Evolutionary conservation across 495 filamentous ascomycete genomes (phyloP), one percentile per base, ranked within the genome.

Genomic region (Acidomyces sp.): DNA sequence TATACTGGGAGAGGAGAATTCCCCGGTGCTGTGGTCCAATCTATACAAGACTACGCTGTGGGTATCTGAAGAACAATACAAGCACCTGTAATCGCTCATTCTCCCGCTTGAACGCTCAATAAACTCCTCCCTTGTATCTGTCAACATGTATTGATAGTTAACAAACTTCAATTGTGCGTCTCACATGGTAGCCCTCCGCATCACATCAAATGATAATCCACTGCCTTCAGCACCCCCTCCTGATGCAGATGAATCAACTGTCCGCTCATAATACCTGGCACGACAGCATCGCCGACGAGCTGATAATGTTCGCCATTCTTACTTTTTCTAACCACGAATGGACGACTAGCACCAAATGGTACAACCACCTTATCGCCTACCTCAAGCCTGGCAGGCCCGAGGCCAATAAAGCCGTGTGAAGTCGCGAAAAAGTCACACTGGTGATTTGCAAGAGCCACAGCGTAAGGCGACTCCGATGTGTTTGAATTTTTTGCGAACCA

Each of bases 321-420:
- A 10, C 41, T 3, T 7, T 23, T 18, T n/a, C 41, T 3, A 3
- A 43, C 12, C 19, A 43, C 24, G 22, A 43, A 28, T 2, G 41
- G 41, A 10, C 41, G 7, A 21, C 41, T 43, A 12, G 41, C 31
- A n/a, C 41, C 41, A 28, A 43, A 43, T 11, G 41, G 41, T 17
- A 43, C 41, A 28, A 43, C 30, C 13, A 43, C 33, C 31, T 36
- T 24, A 23, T 43, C 41, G 11, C 41, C 41, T 21, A 37, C 31
- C 41, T 43, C 31, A 18, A 43, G 30, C 2, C 21, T 43, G 10
- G 31, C 41, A 10, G 41, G 41, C n/a, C 30, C 41, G 21, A 43
- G 16, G 17, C 41, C 41, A 24, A 43, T 36, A 25, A 43, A 43
- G 13, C 31, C 32, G 16, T 43, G n/a, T 12, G 19, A 12, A 9